Conservation (phyloP, 1,139 yeast genomes). For the Pneumocystis canis region DNA sequence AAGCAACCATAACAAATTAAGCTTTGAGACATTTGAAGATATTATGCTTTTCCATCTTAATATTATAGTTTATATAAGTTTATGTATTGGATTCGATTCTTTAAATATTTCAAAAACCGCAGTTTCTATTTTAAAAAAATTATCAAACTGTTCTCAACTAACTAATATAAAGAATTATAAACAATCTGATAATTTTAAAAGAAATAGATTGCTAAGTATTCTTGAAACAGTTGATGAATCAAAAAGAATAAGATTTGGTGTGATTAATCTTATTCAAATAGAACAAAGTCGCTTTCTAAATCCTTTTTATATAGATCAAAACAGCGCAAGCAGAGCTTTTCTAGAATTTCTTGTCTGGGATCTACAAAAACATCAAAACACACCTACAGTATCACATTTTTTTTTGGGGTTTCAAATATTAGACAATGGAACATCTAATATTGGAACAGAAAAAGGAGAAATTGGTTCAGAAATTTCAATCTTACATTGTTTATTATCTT, state of each 20-base stretch:
- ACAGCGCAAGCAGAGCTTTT: background rate
- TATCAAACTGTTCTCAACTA: background rate
- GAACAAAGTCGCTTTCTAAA: background rate
- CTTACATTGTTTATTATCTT: background rate
- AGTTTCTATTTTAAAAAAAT: background rate
- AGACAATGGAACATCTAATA: background rate
- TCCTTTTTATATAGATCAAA: background rate
- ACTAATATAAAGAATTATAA: background rate
- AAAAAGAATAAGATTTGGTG: background rate
- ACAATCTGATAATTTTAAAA: background rate
- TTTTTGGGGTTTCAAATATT: background rate
- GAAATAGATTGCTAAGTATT: background rate
- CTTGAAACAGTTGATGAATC: conserved; percentile 2
- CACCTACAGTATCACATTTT: conserved; percentile 1
- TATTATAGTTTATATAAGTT: background rate
- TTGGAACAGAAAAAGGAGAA: background rate
- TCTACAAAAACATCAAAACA: background rate
- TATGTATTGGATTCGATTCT: background rate
- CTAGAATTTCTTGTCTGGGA: background rate
- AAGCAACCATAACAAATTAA: background rate
- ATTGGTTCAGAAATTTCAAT: conserved; percentile 1
- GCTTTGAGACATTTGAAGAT: background rate
- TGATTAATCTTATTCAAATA: background rate
- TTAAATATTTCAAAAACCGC: background rate
- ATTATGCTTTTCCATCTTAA: conserved; percentile 1